A percentile compares a stretch with the other conserved stretches of the same genome.
These are phyloP conservation scores for Exophiala phaeomuriformis DNA, from an alignment of 2,329 filamentous ascomycete genomes.

Conservation along the genomic window DNA sequence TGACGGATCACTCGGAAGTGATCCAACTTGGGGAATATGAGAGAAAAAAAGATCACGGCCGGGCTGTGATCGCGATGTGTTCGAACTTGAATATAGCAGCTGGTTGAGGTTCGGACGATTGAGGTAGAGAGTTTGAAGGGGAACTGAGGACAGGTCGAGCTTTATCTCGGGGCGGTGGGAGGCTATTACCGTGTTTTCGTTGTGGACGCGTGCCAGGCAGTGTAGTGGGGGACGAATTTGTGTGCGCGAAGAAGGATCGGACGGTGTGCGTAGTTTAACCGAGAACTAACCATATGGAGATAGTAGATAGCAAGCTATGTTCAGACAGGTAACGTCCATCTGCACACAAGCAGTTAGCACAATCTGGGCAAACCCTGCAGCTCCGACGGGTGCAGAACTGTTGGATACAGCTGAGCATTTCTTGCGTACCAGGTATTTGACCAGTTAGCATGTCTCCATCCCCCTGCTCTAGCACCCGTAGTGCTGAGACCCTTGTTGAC, in stretches of 20 bases:
- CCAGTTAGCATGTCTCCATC: too few species aligned
- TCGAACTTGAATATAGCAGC: not conserved
- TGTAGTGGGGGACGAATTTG: not conserved
- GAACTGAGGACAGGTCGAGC: not conserved
- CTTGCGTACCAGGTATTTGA: too few species aligned
- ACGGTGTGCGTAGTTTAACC: too few species aligned
- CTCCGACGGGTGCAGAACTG: too few species aligned
- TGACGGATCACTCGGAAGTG: slow-evolving; percentile 29
- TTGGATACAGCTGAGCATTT: too few species aligned
- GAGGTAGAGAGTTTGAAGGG: slow-evolving; percentile 4
- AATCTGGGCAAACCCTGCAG: too few species aligned
- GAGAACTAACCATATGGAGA: too few species aligned
- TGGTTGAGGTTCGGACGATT: slow-evolving; percentile 4
- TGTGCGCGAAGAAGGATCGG: not conserved
- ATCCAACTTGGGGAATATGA: slow-evolving; percentile 15
- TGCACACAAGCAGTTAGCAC: too few species aligned
- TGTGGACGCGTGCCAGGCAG: not conserved
- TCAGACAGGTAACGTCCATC: too few species aligned
- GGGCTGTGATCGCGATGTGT: slow-evolving; percentile 10
- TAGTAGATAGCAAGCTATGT: too few species aligned
- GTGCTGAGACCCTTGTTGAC: too few species aligned
- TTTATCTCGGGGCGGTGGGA: not conserved
- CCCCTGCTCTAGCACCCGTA: too few species aligned
- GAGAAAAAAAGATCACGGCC: slow-evolving; percentile 12
- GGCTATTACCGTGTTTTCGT: not conserved